A percentile compares a stretch with the other conserved stretches of the same genome.
Conservation (phyloP, 1,139 yeast genomes). For the Lodderomyces parapsilosis region DNA sequence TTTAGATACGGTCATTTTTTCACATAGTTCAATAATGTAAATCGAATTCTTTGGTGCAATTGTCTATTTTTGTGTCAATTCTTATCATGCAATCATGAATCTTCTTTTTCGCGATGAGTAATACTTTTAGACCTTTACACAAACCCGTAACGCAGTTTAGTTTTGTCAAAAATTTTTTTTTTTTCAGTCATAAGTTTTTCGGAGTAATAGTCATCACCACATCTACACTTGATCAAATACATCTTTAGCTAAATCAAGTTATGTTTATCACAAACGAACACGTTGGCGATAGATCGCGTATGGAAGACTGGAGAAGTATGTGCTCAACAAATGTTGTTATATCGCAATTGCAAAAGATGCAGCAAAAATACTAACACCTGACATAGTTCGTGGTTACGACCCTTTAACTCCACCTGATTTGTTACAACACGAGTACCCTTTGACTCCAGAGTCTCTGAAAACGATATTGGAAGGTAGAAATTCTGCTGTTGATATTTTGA, state of each 20-base stretch:
- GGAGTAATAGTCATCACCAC: not conserved
- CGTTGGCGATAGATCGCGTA: constrained; percentile 75
- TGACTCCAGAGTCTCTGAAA: constrained; percentile 56
- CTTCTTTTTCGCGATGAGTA: constrained; percentile 1
- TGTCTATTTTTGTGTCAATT: too few relatives aligned
- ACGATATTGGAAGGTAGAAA: constrained; percentile 77
- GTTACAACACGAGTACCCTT: constrained; percentile 74
- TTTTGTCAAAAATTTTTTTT: constrained; percentile 2
- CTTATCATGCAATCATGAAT: not conserved
- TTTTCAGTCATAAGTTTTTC: constrained; percentile 1
- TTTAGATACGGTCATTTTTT: not conserved
- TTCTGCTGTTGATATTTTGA: constrained; percentile 69
- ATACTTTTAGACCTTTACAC: not conserved
- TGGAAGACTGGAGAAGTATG: constrained; percentile 89
- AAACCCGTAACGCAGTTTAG: not conserved
- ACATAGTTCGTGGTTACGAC: constrained; percentile 65
- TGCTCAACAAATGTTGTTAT: too few relatives aligned
- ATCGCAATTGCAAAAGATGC: not conserved
- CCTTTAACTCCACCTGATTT: constrained; percentile 89
- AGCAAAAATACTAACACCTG: constrained; percentile 16
- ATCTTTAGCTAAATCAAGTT: constrained; percentile 8
- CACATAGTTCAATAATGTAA: too few relatives aligned
- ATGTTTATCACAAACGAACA: constrained; percentile 86
- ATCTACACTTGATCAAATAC: not conserved
- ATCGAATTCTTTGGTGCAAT: too few relatives aligned